Base-by-base conservation (phyloP, 305 asterid species). In the Solanum hybrid region DNA sequence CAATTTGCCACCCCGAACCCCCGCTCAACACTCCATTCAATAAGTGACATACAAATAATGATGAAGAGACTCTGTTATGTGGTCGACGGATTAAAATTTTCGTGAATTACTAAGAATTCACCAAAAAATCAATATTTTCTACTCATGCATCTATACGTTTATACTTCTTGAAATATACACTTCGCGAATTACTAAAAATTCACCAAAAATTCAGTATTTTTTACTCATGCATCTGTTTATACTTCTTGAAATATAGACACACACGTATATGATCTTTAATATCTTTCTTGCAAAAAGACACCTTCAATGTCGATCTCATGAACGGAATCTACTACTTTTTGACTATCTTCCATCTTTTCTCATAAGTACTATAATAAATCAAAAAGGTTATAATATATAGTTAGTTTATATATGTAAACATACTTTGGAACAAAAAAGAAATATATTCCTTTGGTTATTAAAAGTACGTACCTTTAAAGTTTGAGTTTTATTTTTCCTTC, bases 261-360 rank as follows among this genome's bases (percentile, higher is more conserved):
- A 69, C 77, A 26, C 34, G 4, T 11, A 1, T 26, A 71, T 26
- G 78, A 26, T 12, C 35, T 51, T 51, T 51, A 51, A 51, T 15
- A 51, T 51, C 3, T 26, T 29, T 24, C 13, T 75, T 32, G 14
- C 14, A 34, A 34, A 19, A 77, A 77, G 84, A 19, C 24, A 14
- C 79, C n/a, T 29, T 3, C 36, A 14, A 73, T 4, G 1, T 13
- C 45, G 14, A 38, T 38, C 5, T 6, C 11, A 73, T 73, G 79
- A 73, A 29, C 11, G 80, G 69, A 78, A 78, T 22, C 56, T 35
- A 78, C 85, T 34, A 35, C 51, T 78, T 78, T 77, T 78, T 77
- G 9, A 78, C 84, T 10, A 78, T 77, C 85, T 36, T 7, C 31
- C 32, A 36, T 22, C 5, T 22, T 78, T 36, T 78, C 29, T 5